Conservation (phyloP, 768 basidiomycete species). For the Lactarius evosmus region DNA sequence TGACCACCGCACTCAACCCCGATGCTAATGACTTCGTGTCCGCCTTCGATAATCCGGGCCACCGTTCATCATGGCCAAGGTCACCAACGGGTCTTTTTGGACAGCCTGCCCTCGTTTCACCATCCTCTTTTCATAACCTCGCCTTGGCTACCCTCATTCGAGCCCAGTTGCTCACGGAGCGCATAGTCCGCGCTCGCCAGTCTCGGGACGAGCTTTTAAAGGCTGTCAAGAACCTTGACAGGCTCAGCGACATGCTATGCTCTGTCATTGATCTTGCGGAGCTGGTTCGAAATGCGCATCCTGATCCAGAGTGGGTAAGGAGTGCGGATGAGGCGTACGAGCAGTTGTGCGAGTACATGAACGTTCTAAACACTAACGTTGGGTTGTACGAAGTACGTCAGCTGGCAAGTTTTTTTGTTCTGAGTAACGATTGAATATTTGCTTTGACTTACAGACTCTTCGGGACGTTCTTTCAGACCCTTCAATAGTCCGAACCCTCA, state of each 20-base stretch:
- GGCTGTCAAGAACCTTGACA: constrained; percentile 94
- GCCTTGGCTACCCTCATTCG: constrained; percentile 77
- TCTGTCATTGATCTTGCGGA: constrained; percentile 97
- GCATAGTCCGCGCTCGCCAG: constrained; percentile 72
- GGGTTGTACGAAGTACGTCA: constrained; percentile 80
- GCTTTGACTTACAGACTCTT: constrained; percentile 50
- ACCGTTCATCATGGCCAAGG: constrained; percentile 42
- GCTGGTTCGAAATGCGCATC: constrained; percentile 89
- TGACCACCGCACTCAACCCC: constrained; percentile 37
- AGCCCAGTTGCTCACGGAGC: constrained; percentile 77
- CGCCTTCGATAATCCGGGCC: constrained; percentile 66
- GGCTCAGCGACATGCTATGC: constrained; percentile 93
- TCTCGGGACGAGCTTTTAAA: constrained; percentile 71
- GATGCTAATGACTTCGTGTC: constrained; percentile 53
- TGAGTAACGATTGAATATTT: neutral
- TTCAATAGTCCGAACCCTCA: constrained; percentile 60
- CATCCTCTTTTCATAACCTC: constrained; percentile 64
- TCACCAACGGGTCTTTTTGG: constrained; percentile 80
- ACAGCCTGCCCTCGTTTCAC: constrained; percentile 67
- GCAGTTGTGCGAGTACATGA: constrained; percentile 94
- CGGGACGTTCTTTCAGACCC: constrained; percentile 66
- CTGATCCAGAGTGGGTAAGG: constrained; percentile 77
- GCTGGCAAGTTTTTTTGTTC: constrained; percentile 20
- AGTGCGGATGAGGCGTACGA: constrained; percentile 88
- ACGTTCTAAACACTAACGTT: constrained; percentile 90